Conservation (phyloP, 108 stramenopile species). For the Seminavis robusta region DNA sequence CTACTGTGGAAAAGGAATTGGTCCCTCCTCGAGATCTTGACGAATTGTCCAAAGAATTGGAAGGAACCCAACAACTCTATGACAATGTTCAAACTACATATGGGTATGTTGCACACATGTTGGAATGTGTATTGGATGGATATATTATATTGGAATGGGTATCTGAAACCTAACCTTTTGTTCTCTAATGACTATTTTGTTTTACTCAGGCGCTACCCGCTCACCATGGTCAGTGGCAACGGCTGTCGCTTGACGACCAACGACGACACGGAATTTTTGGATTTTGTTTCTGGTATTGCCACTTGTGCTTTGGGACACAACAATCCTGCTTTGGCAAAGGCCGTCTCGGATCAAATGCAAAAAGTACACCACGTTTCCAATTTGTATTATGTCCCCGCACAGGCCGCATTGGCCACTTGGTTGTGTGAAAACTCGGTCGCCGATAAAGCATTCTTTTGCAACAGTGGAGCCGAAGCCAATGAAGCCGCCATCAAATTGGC, state of each 20-base stretch:
- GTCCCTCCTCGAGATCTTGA: constrained; percentile 12
- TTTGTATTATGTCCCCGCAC: constrained; percentile 89
- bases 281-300: constrained; percentile 95
- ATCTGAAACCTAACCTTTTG: background rate
- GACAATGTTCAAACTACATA: constrained; percentile 79
- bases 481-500: constrained; percentile 97
- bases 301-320: constrained; percentile 93
- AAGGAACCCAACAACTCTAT: constrained; percentile 41
- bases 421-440: constrained; percentile 84
- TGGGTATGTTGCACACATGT: constrained; percentile 39
- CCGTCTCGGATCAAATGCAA: constrained; percentile 85
- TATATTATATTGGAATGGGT: background rate
- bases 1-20: constrained; percentile 5
- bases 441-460: constrained; percentile 98
- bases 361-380: constrained; percentile 90
- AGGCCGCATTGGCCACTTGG: constrained; percentile 91
- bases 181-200: background rate
- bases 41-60: background rate
- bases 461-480: constrained; percentile 96
- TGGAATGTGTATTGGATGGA: background rate
- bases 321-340: constrained; percentile 72
- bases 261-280: constrained; percentile 86
- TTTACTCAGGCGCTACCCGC: constrained; percentile 63
- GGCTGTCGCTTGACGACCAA: constrained; percentile 80
- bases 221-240: constrained; percentile 76